These are phyloP conservation scores for Fraxinus angustifolia DNA, from an alignment of 305 asterid species.

Conservation along the genomic window DNA sequence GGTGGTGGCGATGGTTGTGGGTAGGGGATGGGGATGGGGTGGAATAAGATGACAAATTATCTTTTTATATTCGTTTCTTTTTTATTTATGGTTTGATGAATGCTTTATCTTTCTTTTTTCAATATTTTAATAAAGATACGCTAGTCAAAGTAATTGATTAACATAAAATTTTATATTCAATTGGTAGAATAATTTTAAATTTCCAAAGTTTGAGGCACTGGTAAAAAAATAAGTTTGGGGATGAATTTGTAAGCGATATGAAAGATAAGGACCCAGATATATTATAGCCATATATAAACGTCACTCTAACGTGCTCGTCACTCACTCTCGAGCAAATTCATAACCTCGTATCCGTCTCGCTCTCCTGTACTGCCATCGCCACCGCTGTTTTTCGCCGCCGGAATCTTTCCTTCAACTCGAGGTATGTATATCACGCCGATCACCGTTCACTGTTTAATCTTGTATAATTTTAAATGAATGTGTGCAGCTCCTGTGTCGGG, in stretches of 20 bases:
- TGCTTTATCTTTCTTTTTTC: not conserved
- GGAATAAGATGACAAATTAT: not conserved
- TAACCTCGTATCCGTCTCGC: not conserved
- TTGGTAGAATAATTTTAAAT: not conserved
- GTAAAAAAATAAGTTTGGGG: not conserved
- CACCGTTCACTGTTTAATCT: not conserved
- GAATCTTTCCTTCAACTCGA: not conserved
- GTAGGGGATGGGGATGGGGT: not conserved
- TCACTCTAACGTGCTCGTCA: not conserved
- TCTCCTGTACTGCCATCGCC: not conserved
- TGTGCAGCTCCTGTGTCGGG: not conserved
- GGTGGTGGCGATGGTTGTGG: not conserved
- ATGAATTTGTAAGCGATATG: not conserved
- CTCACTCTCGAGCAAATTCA: not conserved
- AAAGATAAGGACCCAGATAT: not conserved
- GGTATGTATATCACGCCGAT: not conserved
- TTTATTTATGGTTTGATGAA: not conserved
- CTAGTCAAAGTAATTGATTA: not conserved
- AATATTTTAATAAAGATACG: not conserved
- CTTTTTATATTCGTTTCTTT: not conserved
- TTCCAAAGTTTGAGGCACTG: not conserved
- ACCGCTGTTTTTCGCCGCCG: not conserved
- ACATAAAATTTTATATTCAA: not conserved
- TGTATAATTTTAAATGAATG: not conserved
- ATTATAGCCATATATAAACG: not conserved